Percentiles rank a stretch among this genome's conserved stretches.
phyloP scores from a whole-genome alignment of 2,329 filamentous ascomycete genomes.

The Xylaria sp. region DNA sequence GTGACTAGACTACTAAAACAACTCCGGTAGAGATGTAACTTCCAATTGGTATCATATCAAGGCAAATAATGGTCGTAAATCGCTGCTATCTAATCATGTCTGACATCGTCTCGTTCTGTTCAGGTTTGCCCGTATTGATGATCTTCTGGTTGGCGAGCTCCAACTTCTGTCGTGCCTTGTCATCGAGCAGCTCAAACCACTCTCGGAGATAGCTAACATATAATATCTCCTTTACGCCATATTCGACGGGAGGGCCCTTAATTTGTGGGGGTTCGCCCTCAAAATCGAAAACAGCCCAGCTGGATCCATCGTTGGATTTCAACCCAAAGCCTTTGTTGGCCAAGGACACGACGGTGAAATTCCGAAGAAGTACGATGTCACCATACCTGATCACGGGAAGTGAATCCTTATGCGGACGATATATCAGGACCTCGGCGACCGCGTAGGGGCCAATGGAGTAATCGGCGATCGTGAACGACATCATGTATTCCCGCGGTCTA shows the following conservation, averaged over 20 bases:
- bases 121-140: constrained; percentile 43
- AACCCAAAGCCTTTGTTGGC: constrained; percentile 67
- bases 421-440: constrained; percentile 67
- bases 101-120: constrained; percentile 29
- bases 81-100: background rate
- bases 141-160: constrained; percentile 59
- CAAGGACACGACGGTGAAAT: constrained; percentile 65
- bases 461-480: constrained; percentile 68
- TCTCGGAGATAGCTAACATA: constrained; percentile 61
- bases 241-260: constrained; percentile 69
- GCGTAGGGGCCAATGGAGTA: constrained; percentile 61
- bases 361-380: constrained; percentile 68
- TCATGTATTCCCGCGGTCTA: constrained; percentile 69
- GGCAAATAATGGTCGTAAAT: background rate
- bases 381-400: constrained; percentile 66
- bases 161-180: constrained; percentile 58
- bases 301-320: constrained; percentile 64
- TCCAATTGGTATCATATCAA: constrained; percentile 5
- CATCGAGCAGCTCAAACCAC: constrained; percentile 63
- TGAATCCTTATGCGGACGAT: constrained; percentile 66
- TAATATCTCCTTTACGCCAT: constrained; percentile 60
- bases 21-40: background rate
- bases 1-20: background rate
- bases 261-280: constrained; percentile 61
- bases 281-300: constrained; percentile 71